Percentiles rank a stretch among this genome's conserved stretches.
These are phyloP conservation scores for Scedosporium minutisporum DNA, from an alignment of 2,329 filamentous ascomycete genomes.

Conservation along the genomic window DNA sequence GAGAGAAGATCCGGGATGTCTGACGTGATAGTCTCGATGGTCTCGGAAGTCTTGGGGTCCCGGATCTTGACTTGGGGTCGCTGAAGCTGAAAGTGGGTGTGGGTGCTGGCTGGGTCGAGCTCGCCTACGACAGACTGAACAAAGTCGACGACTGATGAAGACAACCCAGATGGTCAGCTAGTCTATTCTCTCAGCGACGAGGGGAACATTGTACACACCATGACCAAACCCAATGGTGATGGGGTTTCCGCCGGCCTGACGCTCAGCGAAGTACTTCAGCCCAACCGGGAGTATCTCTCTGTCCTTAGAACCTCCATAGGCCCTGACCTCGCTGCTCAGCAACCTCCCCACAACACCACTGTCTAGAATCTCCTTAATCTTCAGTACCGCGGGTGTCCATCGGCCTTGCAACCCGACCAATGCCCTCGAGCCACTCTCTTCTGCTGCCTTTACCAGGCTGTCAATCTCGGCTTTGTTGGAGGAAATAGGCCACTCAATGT, in stretches of 20 bases:
- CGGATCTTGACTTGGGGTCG: conserved; percentile 27
- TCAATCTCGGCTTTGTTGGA: conserved; percentile 25
- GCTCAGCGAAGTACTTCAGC: conserved; percentile 38
- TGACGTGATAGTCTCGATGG: conserved; percentile 22
- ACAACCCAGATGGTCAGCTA: too few relatives aligned
- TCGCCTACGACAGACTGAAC: background rate
- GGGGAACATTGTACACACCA: conserved; percentile 25
- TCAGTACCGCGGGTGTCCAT: conserved; percentile 24
- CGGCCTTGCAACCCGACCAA: conserved; percentile 44
- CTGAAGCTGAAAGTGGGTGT: conserved; percentile 21
- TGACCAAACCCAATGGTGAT: conserved; percentile 33
- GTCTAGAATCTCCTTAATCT: conserved; percentile 33
- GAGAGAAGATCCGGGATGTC: conserved; percentile 33
- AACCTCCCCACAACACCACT: conserved; percentile 40
- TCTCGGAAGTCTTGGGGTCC: conserved; percentile 17
- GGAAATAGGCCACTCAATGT: conserved; percentile 47
- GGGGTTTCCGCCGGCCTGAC: conserved; percentile 34
- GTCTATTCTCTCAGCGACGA: background rate
- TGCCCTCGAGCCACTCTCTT: conserved; percentile 22
- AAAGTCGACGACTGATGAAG: background rate
- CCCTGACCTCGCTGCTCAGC: conserved; percentile 37
- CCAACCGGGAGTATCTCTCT: conserved; percentile 21
- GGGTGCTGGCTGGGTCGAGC: background rate
- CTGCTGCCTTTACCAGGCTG: conserved; percentile 26
- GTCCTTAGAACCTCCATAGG: conserved; percentile 24